Base-by-base conservation (phyloP, 768 basidiomycete species). In the Mycena galopus region DNA sequence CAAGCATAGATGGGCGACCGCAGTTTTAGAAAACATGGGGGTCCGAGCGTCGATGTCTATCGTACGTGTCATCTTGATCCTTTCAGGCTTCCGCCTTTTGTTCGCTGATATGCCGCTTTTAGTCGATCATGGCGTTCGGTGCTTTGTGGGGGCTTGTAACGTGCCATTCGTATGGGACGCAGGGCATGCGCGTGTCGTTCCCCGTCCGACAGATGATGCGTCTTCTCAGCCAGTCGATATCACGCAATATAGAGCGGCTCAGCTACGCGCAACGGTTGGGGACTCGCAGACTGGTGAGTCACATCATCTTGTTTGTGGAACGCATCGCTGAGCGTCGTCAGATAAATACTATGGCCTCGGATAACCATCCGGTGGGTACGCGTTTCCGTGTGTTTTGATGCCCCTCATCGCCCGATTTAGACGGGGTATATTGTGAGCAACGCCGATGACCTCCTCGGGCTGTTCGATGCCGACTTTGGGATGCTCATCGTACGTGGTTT, bases 41-140 rank as follows among this genome's bases (percentile, higher is more conserved):
- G 93, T 95, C 0, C 88, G 93, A 42, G 92, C 94, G 2, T 94
- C 93, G 9, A 95, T 95, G 93, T 94, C 93, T n/a, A 87, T 95
- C 56, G 92, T 93, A 78, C 79, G 90, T 84, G 17, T 21, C 7
- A 7, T 44, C n/a, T 33, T n/a, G 11, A n/a, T n/a, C n/a, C n/a
- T n/a, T 64, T 73, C 61, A 37, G 60, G 39, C 23, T 58, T 25
- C 42, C 11, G 21, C 30, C n/a, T 51, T 65, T 53, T 23, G 21
- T n/a, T 6, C 55, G 25, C 16, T 35, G 4, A 27, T 19, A 35
- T 21, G 21, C 21, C 12, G 2, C 32, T 10, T n/a, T n/a, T 65
- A 92, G 91, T 94, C 93, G 7, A 93, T 95, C 75, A 88, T 93
- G 81, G 92, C 93, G 0, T 96, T 94, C 75, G 93, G 91, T 32